A percentile compares a stretch with the other conserved stretches of the same genome.
Conservation (phyloP, 2,329 filamentous ascomycete species). For the Anthostomella pinea region DNA sequence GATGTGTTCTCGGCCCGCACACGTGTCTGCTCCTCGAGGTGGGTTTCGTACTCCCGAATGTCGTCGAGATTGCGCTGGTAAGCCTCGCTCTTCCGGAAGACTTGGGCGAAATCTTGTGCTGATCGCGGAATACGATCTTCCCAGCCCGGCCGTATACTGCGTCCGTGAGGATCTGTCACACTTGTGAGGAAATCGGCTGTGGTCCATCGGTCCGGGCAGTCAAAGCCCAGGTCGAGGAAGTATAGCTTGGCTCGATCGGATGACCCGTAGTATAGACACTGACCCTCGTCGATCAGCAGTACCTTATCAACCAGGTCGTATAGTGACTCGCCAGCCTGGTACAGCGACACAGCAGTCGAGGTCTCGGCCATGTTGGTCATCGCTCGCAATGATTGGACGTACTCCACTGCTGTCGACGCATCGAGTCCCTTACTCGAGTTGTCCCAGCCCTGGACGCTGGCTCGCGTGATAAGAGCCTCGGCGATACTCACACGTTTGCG, state of each 20-base stretch:
- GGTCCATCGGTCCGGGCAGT: constrained; percentile 68
- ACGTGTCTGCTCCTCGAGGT: constrained; percentile 39
- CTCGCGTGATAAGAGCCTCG: constrained; percentile 61
- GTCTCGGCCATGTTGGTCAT: constrained; percentile 64
- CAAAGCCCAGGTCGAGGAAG: constrained; percentile 69
- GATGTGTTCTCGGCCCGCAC: constrained; percentile 37
- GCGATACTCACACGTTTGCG: constrained; percentile 75
- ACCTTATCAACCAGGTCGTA: constrained; percentile 65
- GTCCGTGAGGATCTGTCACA: constrained; percentile 62
- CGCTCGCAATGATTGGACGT: constrained; percentile 60
- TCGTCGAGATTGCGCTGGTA: constrained; percentile 43
- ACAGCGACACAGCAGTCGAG: constrained; percentile 63
- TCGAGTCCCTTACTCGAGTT: constrained; percentile 67
- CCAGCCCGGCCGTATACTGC: constrained; percentile 53
- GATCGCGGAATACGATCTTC: constrained; percentile 58
- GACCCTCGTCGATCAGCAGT: constrained; percentile 63
- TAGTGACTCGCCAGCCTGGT: constrained; percentile 56
- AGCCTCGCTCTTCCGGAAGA: constrained; percentile 46
- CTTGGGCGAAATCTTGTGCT: constrained; percentile 58
- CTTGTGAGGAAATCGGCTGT: constrained; percentile 75
- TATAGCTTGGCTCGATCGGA: constrained; percentile 63
- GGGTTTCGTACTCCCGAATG: constrained; percentile 50
- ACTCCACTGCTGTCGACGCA: constrained; percentile 63
- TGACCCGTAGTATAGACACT: constrained; percentile 69
- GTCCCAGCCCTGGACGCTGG: constrained; percentile 69